Evolutionary conservation across 768 basidiomycete species (phyloP), one percentile per base, ranked within the genome.

Genomic region (Podaxis carcinomalis): DNA sequence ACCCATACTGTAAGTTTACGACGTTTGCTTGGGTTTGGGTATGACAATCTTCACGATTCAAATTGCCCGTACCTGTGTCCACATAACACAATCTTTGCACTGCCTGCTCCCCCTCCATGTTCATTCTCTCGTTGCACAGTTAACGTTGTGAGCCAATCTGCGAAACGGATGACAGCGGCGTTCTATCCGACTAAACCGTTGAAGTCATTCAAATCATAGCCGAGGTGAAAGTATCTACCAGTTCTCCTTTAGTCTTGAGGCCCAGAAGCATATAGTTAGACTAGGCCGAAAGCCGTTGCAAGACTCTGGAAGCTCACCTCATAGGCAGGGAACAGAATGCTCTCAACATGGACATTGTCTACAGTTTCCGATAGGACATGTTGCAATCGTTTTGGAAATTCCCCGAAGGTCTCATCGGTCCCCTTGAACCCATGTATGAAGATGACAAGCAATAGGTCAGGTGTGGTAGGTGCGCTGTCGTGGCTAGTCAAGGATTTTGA

Each of bases 111-210:
- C n/a, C 80, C 70, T 4, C 91, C 90, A 53, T 85, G 79, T 11
- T 86, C 84, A 21, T 88, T 89, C 72, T 96, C 95, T 63, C 82
- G 83, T 70, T 92, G 83, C n/a, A 96, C 89, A 4, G 90, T 92
- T 21, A 92, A 74, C n/a, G 85, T 89, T 0, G 92, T 90, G 46
- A 97, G 82, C 95, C 95, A 97, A 69, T 96, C 94, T 6, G 92
- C 85, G 72, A 97, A 95, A 6, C 85, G 84, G 32, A 88, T 83
- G 2, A 94, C 89, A 13, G 95, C 93, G 69, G 87, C 87, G 50
- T 80, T 83, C 32, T 49, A 47, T 59, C 61, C 60, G 55, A 57
- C 56, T 56, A 11, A 19, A 63, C 51, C 19, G 54, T 49, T 36
- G 57, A 25, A 19, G 16, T 25, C 21, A 14, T 54, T 28, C 42